Conservation (phyloP, 176 grass and related monocot genomes). For the Puya raimondii region DNA sequence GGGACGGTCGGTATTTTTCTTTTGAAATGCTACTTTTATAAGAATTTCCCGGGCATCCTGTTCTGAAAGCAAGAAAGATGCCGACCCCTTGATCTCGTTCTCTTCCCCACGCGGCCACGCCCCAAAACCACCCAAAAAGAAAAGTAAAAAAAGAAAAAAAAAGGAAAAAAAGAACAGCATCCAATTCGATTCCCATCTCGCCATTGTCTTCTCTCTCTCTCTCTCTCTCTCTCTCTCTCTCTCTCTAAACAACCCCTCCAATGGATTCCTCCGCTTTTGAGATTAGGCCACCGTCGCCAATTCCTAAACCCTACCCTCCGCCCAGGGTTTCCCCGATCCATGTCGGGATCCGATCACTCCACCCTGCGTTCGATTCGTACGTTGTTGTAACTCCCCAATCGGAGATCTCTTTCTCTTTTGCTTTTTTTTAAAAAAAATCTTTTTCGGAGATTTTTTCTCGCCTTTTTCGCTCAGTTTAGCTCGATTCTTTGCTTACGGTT, state of each 20-base stretch:
- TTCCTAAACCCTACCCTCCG: not conserved
- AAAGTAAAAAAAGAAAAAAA: too few relatives aligned
- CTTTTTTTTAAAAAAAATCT: not conserved
- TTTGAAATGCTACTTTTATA: too few relatives aligned
- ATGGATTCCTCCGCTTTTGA: not conserved
- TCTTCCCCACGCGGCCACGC: too few relatives aligned
- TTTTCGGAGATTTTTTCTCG: not conserved
- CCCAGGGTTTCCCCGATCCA: constrained; percentile 8
- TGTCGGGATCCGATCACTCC: constrained; percentile 42
- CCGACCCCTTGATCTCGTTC: too few relatives aligned
- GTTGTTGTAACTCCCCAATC: not conserved
- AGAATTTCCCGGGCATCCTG: too few relatives aligned
- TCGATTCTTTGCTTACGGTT: not conserved
- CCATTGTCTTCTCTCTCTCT: constrained; percentile 4
- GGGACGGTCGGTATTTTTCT: too few relatives aligned
- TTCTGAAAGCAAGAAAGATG: too few relatives aligned
- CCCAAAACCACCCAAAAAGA: too few relatives aligned
- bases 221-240: not conserved
- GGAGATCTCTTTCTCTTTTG: not conserved
- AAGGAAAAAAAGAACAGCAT: constrained; percentile 16
- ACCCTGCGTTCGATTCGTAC: constrained; percentile 49
- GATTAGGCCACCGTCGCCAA: not conserved
- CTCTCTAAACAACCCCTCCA: not conserved
- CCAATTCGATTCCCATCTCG: constrained; percentile 23
- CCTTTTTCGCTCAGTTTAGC: not conserved